Evolutionary conservation across 805 yeast species (phyloP).

Genomic region (Komagataella kurtzmanii): DNA sequence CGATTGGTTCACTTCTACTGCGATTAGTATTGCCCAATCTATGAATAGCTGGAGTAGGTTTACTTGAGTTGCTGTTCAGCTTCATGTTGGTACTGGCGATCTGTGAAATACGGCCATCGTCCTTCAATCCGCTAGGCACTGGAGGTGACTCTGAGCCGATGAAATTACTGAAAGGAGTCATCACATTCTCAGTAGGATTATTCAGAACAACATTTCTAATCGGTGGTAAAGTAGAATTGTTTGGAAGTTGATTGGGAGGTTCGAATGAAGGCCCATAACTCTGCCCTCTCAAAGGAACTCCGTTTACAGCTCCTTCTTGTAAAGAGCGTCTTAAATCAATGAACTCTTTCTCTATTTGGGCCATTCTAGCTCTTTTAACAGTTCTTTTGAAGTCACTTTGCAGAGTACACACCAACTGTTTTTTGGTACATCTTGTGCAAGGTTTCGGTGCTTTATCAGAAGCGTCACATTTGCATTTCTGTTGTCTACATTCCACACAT

Average conservation of each 20-base stretch:
- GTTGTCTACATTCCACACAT: slow-evolving; percentile 94
- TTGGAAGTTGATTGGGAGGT: not conserved
- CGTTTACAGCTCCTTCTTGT: slow-evolving; percentile 3
- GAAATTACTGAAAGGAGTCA: not conserved
- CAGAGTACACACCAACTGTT: slow-evolving; percentile 56
- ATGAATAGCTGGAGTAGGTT: not conserved
- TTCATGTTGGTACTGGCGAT: not conserved
- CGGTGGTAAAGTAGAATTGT: slow-evolving; percentile 4
- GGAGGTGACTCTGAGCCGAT: not conserved
- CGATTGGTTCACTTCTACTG: not conserved
- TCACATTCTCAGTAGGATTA: not conserved
- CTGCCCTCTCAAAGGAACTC: slow-evolving; percentile 2
- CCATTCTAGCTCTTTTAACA: slow-evolving; percentile 72
- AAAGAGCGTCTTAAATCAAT: slow-evolving; percentile 50
- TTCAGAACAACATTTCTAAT: not conserved
- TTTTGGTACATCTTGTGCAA: slow-evolving; percentile 70
- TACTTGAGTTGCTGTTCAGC: not conserved
- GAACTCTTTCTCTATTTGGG: slow-evolving; percentile 72
- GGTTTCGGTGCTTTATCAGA: slow-evolving; percentile 61
- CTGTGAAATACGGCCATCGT: not conserved
- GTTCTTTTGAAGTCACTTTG: slow-evolving; percentile 81
- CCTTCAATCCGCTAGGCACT: slow-evolving; percentile 3
- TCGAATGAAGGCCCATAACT: slow-evolving; percentile 1
- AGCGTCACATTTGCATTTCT: slow-evolving; percentile 86
- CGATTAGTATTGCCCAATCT: not conserved